Conservation (phyloP, 2,329 filamentous ascomycete genomes). For the Ceratocystiopsis minuta region DNA sequence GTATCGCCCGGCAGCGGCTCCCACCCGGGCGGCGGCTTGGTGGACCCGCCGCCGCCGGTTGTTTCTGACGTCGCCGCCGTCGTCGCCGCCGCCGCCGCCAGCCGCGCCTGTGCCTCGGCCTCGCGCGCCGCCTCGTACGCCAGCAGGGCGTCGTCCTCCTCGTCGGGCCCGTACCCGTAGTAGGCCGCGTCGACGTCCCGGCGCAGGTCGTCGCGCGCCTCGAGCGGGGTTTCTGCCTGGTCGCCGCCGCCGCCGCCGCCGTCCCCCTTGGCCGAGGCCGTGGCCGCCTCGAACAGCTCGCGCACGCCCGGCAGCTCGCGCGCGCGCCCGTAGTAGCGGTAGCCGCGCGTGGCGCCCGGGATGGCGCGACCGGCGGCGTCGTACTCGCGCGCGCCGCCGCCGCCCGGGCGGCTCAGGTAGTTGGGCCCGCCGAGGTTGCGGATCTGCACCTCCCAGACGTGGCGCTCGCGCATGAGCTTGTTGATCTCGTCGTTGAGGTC, state of each 20-base stretch:
- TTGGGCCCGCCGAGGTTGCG: conserved; percentile 91
- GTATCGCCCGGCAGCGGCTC: conserved; percentile 71
- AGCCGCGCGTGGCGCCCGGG: conserved; percentile 49
- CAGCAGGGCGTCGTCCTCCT: conserved; percentile 70
- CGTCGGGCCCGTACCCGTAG: conserved; percentile 84
- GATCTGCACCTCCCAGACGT: conserved; percentile 97
- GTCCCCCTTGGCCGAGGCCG: conserved; percentile 28
- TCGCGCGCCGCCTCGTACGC: conserved; percentile 73
- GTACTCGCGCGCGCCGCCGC: conserved; percentile 39
- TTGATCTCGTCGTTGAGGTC: conserved; percentile 99
- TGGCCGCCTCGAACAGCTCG: conserved; percentile 77
- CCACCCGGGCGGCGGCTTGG: conserved; percentile 51
- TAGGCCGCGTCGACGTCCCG: conserved; percentile 81
- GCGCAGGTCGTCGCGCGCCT: conserved; percentile 50
- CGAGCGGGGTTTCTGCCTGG: conserved; percentile 39
- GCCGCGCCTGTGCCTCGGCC: conserved; percentile 54
- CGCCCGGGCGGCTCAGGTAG: conserved; percentile 53
- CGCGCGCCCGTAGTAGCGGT: conserved; percentile 85
- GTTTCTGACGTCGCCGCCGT: no score
- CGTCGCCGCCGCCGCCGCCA: conserved; percentile 32
- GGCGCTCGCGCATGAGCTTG: conserved; percentile 96
- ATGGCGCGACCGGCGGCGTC: conserved; percentile 59
- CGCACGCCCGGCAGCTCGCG: conserved; percentile 80
- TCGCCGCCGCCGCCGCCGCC: conserved; percentile 7
- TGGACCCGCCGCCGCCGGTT: conserved; percentile 25